Base-by-base conservation (phyloP, 192 early-diverging fungal species). In the Rhizoclosmatium sp. region DNA sequence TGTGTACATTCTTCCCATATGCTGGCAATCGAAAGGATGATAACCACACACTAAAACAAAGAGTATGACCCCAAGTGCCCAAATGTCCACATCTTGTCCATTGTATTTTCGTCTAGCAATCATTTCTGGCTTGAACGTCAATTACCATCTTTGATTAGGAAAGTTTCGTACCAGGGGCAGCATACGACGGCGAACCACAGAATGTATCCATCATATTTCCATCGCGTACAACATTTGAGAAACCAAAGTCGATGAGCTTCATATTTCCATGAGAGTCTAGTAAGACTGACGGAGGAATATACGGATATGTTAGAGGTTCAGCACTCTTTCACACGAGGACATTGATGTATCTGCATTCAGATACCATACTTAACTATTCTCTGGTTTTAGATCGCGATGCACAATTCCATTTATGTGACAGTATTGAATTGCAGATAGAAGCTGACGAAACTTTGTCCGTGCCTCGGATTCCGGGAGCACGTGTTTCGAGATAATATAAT, bases 1-100 rank as follows among this genome's bases (percentile, higher is more conserved):
- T 14, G 72, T 61, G 69, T 81, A 88, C 83, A 88, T 80, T 49
- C 77, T 80, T 1, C 80, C 70, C 49, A 96, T 94, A 75, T 95
- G 92, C 76, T 95, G 92, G 79, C 97, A 94, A 74, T 97, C 95
- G 74, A 96, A 98, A 0, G 97, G 97, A 42, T 96, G 88, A 40
- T 92, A 88, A 7, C 96, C 96, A 71, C 92, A 93, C 23, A 96
- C 83, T 91, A 97, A 92, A 44, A 96, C 95, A 79, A 94, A 96
- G 19, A 97, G 87, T 77, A 97, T 93, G 3, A 97, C 93, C 16
- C 96, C 96, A 75, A 94, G 91, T 70, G 93, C 93, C 96, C 96
- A 98, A 7, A 96, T 94, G 82, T 98, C 96, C 7, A 96, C 96
- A 82, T 96, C 95, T 54, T 93, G 92, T 14, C 95, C 96, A 4